Conservation (phyloP, 2,329 filamentous ascomycete genomes). For the Fusarium sp. region DNA sequence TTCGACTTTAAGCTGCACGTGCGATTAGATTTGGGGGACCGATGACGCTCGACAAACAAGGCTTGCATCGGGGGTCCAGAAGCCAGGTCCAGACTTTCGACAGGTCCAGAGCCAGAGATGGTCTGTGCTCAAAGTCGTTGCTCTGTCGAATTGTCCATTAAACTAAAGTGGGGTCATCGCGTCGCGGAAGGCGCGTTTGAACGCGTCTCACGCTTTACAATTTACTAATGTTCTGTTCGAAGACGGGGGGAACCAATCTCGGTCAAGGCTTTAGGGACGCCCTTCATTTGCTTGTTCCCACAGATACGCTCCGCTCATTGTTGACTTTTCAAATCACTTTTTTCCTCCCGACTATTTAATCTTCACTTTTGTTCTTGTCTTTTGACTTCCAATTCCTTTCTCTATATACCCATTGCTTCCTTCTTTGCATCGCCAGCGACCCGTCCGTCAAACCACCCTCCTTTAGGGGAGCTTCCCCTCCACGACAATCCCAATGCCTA, state of each 20-base stretch:
- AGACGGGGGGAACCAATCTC: conserved; percentile 33
- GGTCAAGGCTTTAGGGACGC: conserved; percentile 40
- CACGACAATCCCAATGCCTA: conserved; percentile 61
- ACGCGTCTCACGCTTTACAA: conserved; percentile 47
- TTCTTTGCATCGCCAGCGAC: conserved; percentile 25
- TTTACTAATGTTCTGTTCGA: conserved; percentile 19
- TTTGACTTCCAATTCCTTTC: not conserved
- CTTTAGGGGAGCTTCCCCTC: conserved; percentile 26
- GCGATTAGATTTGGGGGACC: conserved; percentile 32
- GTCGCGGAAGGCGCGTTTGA: conserved; percentile 49
- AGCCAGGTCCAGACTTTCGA: not conserved
- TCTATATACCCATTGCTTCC: conserved; percentile 32
- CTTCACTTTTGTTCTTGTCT: not conserved
- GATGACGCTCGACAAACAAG: conserved; percentile 44
- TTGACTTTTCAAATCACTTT: conserved; percentile 36
- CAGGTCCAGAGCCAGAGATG: conserved; percentile 4
- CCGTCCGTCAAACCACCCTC: conserved; percentile 36
- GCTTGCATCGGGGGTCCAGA: conserved; percentile 15
- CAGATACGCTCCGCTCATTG: conserved; percentile 37
- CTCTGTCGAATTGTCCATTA: conserved; percentile 48
- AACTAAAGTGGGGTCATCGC: conserved; percentile 43
- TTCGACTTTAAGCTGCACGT: conserved; percentile 33
- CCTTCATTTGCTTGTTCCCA: conserved; percentile 39
- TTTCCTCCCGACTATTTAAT: conserved; percentile 12
- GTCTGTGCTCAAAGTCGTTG: conserved; percentile 37